These are phyloP conservation scores for Rhipidocladum racemiflorum DNA, from an alignment of 176 grass and related monocot species.

Conservation along the genomic window DNA sequence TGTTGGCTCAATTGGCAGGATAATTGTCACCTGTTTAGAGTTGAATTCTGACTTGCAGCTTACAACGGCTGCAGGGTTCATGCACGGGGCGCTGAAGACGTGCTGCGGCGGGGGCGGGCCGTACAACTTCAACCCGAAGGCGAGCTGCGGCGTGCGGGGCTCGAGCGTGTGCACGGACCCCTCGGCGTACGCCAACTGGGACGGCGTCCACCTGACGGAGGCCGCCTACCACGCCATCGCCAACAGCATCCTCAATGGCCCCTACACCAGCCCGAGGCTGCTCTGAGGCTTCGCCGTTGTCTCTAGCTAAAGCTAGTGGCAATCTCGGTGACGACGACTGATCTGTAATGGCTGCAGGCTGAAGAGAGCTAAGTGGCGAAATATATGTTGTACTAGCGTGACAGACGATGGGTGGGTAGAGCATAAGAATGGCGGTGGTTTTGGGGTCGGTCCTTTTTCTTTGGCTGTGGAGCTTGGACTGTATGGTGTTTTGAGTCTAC, in stretches of 20 bases:
- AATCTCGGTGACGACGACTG: neutral
- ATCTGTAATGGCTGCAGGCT: neutral
- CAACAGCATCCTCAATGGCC: slow-evolving; percentile 54
- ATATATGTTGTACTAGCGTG: neutral
- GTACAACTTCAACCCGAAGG: slow-evolving; percentile 79
- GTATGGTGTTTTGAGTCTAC: no score
- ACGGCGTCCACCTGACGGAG: slow-evolving; percentile 85
- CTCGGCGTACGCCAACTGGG: slow-evolving; percentile 75
- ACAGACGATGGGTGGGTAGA: no score
- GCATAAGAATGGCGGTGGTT: no score
- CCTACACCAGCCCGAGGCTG: slow-evolving; percentile 60
- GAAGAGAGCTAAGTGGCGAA: no score
- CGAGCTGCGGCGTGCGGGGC: slow-evolving; percentile 55
- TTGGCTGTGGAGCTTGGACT: no score
- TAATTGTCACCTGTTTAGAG: neutral
- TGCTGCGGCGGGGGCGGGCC: slow-evolving; percentile 82
- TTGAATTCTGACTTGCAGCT: neutral
- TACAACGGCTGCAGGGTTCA: slow-evolving; percentile 55
- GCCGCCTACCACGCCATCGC: slow-evolving; percentile 74
- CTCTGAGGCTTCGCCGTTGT: neutral
- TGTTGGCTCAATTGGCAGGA: neutral
- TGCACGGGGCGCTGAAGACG: slow-evolving; percentile 48
- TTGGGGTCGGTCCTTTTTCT: no score
- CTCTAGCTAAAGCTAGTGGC: neutral
- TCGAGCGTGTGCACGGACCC: slow-evolving; percentile 69